Base-by-base conservation (phyloP, 2,329 filamentous ascomycete species). In the Emergomyces pasteurianus region DNA sequence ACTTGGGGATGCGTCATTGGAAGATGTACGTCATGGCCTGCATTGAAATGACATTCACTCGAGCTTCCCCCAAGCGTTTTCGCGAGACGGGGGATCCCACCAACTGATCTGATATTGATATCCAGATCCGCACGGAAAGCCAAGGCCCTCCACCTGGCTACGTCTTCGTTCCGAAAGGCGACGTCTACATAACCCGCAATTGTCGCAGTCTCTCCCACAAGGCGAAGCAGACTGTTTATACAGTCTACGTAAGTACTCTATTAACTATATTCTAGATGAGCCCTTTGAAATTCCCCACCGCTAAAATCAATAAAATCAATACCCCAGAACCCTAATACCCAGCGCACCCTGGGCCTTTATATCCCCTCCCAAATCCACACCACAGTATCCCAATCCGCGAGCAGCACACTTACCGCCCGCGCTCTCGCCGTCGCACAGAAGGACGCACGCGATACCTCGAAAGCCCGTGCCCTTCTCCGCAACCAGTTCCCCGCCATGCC, bases 101-200 rank as follows among this genome's bases (percentile, higher is more conserved):
- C 3, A 21, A 1, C 21, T 23, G 43, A 50, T 50, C 23, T 49
- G 46, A 49, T 34, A 28, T 31, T 50, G 14, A 18, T 31, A 28
- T 56, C 23, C 61, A 76, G 74, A 72, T 72, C 54, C 70, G 72
- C 47, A 64, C 70, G 31, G 65, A 71, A 53, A 60, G 60, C 31
- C 63, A 70, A 10, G 65, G 66, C 1, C 62, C 72, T 31, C 72
- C 70, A 6, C 40, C 65, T 26, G 67, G 64, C 31, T 78, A 77
- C 65, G 62, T 70, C 23, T 76, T 77, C 60, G 74, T 78, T 6
- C 70, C 70, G 34, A 77, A 73, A 64, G 76, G 76, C 14, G 67
- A 78, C 61, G 67, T 73, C 34, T 78, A 77, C 63, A 65, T 78
- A 18, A 78, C 76, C n/a, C 70, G 75, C 16, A 67, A 77, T 59